Conservation (phyloP, 139 green algal species). For the Spirogloea muscicola region DNA sequence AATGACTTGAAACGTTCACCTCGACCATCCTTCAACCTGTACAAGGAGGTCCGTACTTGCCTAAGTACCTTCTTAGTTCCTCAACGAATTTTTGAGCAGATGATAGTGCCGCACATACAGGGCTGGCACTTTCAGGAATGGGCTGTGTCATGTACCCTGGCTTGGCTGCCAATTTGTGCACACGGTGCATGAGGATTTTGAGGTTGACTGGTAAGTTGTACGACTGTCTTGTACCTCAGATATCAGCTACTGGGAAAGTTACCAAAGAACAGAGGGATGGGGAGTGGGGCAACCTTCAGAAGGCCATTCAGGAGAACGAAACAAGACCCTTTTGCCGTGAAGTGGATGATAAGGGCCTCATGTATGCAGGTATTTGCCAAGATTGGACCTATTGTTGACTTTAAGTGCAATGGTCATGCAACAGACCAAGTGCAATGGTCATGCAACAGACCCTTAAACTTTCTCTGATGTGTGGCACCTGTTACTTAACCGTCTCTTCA, state of each 20-base stretch:
- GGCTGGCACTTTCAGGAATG: not conserved
- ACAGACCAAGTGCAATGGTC: too few species aligned
- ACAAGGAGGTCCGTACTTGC: conserved; percentile 23
- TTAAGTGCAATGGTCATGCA: too few species aligned
- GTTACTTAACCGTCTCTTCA: too few species aligned
- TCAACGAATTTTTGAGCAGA: too few species aligned
- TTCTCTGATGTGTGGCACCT: too few species aligned
- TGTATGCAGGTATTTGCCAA: conserved; percentile 34
- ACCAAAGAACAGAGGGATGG: conserved; percentile 10
- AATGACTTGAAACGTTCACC: conserved; percentile 13
- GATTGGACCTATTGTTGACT: too few species aligned
- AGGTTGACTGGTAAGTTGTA: not conserved
- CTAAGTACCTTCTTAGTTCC: too few species aligned
- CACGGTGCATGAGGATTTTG: not conserved
- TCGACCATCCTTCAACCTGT: conserved; percentile 23
- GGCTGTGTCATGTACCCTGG: not conserved
- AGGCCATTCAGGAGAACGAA: not conserved
- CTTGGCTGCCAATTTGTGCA: not conserved
- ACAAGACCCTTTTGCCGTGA: conserved; percentile 31
- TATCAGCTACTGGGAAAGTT: not conserved
- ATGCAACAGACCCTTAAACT: too few species aligned
- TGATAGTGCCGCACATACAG: not conserved
- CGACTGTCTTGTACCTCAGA: not conserved
- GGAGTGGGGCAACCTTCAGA: conserved; percentile 25
- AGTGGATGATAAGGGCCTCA: conserved; percentile 7